Evolutionary conservation across 148 eudicot genomes (phyloP).

Genomic region (Rheum nobile): DNA sequence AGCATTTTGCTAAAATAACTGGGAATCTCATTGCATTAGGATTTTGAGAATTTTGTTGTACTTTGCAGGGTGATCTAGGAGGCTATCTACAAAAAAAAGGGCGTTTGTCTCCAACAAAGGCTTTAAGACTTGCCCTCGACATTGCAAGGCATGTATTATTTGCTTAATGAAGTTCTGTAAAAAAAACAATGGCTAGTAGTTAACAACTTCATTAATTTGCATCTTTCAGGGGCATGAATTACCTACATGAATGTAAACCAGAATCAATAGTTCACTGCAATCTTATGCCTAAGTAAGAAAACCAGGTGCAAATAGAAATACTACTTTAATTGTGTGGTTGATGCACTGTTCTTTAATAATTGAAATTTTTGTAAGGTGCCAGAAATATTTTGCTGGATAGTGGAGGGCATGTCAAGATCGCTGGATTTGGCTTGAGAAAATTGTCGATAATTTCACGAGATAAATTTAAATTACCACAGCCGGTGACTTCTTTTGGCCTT

Average conservation of each 20-base stretch:
- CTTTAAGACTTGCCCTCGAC: conserved; percentile 1
- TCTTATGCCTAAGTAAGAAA: conserved; percentile 92
- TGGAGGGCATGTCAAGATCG: conserved; percentile 80
- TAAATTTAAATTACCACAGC: conserved; percentile 55
- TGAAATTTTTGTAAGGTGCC: conserved; percentile 95
- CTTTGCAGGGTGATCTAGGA: conserved; percentile 80
- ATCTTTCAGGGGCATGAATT: conserved; percentile 77
- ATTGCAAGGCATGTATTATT: conserved; percentile 8
- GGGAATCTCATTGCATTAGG: neutral
- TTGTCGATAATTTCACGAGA: conserved; percentile 64
- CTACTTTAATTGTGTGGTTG: conserved; percentile 5
- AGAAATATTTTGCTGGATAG: conserved; percentile 99
- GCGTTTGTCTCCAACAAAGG: conserved; percentile 7
- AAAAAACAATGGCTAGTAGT: neutral
- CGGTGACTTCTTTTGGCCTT: neutral
- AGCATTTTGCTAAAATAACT: neutral
- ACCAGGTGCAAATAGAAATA: conserved; percentile 25
- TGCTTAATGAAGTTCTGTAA: neutral
- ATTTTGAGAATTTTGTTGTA: neutral
- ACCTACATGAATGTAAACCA: conserved; percentile 91
- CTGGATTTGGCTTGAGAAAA: conserved; percentile 78
- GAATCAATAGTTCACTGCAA: conserved; percentile 78
- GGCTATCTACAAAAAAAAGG: conserved; percentile 43
- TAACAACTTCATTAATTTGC: neutral
- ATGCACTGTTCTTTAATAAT: conserved; percentile 40